Evolutionary conservation across 768 basidiomycete genomes (phyloP), one percentile per base, ranked within the genome.

Genomic region (Coprinellus aureogranulatus): DNA sequence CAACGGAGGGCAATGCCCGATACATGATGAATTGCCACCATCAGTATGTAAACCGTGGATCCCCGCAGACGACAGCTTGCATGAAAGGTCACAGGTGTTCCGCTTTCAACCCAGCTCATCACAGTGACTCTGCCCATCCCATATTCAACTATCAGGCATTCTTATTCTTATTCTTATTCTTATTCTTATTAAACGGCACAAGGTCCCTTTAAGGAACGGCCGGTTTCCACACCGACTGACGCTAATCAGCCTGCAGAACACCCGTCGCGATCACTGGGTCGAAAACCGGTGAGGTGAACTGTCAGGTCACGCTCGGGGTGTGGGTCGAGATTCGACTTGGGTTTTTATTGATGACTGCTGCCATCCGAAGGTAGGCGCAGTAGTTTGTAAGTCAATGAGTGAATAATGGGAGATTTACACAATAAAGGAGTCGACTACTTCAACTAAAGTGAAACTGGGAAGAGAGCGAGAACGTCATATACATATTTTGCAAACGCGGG

Each of bases 111-210:
- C n/a, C n/a, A n/a, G n/a, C n/a, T n/a, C n/a, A n/a, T n/a, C n/a
- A n/a, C n/a, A 68, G 70, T 53, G 49, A 14, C 2, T 49, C 42
- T 57, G 41, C n/a, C 31, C 16, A 16, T 16, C 26, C 42, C 25
- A n/a, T 45, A 20, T 20, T 22, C 2, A 3, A n/a, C 20, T 50
- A 11, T 34, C 22, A 12, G 16, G 10, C 27, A 41, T 9, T 57
- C 49, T 39, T 41, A 27, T 57, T 49, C 34, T 23, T 20, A 1
- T 28, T 50, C 16, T 44, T 34, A 34, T 34, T 34, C 34, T 34
- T 34, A 34, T 34, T 34, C 34, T 34, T 34, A 34, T 34, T 34
- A 34, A 6, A 26, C n/a, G n/a, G 46, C 26, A 26, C 46, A 27
- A 48, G 46, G 46, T 48, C 46, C 46, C 46, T 8, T 8, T 27